Percentiles rank a stretch among this genome's conserved stretches.
phyloP scores from a whole-genome alignment of 768 basidiomycete species.

The Lactarius trivialis region DNA sequence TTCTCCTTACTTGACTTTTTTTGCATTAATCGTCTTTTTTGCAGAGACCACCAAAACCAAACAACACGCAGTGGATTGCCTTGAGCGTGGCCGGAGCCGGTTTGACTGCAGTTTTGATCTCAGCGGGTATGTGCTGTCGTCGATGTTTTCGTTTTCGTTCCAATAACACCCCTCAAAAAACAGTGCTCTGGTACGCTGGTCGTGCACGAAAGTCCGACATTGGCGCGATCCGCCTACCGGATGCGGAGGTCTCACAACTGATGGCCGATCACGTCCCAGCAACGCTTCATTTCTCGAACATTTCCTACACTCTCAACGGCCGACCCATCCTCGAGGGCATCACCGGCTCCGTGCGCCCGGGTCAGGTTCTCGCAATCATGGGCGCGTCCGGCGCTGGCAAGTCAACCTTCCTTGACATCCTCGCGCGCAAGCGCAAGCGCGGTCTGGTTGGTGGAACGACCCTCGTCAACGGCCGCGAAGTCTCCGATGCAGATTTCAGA shows the following conservation, averaged over 20 bases:
- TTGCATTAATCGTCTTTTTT: background rate
- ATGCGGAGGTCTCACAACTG: conserved; percentile 72
- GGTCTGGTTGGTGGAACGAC: conserved; percentile 69
- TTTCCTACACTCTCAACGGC: conserved; percentile 70
- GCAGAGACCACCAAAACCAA: conserved; percentile 74
- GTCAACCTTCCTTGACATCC: conserved; percentile 92
- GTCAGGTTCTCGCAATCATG: conserved; percentile 93
- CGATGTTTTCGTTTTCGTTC: background rate
- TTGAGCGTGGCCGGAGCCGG: conserved; percentile 77
- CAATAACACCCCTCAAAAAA: conserved; percentile 18
- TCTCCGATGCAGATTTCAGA: conserved; percentile 69
- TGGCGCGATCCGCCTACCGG: conserved; percentile 70
- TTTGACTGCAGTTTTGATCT: conserved; percentile 63
- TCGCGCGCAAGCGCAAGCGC: conserved; percentile 84
- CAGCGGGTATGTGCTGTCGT: conserved; percentile 40
- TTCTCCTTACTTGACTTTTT: background rate
- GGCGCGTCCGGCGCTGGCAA: conserved; percentile 96
- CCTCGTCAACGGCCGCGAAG: conserved; percentile 79
- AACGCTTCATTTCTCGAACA: conserved; percentile 79
- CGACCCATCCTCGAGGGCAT: conserved; percentile 73
- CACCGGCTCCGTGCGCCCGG: conserved; percentile 78
- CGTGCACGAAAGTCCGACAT: conserved; percentile 61
- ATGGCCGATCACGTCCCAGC: conserved; percentile 96
- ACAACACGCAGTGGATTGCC: conserved; percentile 76
- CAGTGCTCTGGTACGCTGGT: conserved; percentile 89